These are phyloP conservation scores for Pulveroboletus sp. DNA, from an alignment of 768 basidiomycete species.

Conservation along the genomic window DNA sequence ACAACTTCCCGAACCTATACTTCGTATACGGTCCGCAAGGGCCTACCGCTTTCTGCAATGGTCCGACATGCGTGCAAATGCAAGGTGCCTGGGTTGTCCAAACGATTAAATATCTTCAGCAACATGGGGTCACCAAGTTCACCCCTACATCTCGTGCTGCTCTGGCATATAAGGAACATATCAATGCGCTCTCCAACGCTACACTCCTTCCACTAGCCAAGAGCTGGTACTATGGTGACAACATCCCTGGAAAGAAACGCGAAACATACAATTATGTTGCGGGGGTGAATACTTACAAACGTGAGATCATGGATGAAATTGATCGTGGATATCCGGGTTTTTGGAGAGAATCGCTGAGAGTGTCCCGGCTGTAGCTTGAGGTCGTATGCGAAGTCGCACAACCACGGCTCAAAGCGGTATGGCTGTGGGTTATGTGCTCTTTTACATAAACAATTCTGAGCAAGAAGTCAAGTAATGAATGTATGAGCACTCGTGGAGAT, in stretches of 20 bases:
- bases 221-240: constrained; percentile 2
- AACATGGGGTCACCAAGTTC: constrained; percentile 9
- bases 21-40: neutral
- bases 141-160: constrained; percentile 7
- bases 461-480: no score
- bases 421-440: no score
- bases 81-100: constrained; percentile 5
- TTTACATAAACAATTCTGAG: no score
- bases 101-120: constrained; percentile 11
- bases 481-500: no score
- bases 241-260: constrained; percentile 8
- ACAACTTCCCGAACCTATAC: constrained; percentile 16
- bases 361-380: neutral
- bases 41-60: constrained; percentile 8
- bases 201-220: constrained; percentile 9
- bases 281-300: constrained; percentile 1
- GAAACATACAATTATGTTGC: constrained; percentile 2
- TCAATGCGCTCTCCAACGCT: neutral
- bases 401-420: neutral
- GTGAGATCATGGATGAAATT: constrained; percentile 13
- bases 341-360: constrained; percentile 1
- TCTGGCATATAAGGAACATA: constrained; percentile 3
- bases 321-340: constrained; percentile 11
- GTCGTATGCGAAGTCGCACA: no score
- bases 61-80: constrained; percentile 8